These are phyloP conservation scores for Nitzschia inconspicua DNA, from an alignment of 108 stramenopile species.

Conservation along the genomic window DNA sequence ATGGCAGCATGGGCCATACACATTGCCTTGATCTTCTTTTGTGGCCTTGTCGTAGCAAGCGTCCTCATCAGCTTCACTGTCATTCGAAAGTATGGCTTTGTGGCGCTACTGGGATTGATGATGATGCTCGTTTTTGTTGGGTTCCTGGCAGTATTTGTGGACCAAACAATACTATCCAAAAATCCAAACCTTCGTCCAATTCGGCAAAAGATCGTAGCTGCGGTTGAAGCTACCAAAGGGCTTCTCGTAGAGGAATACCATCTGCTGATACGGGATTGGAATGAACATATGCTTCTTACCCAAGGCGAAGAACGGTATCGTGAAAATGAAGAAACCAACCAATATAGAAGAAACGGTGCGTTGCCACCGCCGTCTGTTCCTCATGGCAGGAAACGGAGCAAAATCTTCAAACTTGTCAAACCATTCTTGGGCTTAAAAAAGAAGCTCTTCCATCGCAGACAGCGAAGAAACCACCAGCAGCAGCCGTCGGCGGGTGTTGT, in stretches of 20 bases:
- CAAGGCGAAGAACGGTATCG: slow-evolving; percentile 3
- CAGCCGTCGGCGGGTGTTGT: no score
- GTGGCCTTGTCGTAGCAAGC: slow-evolving; percentile 3
- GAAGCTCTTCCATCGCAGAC: slow-evolving; percentile 8
- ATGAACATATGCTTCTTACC: slow-evolving; percentile 20
- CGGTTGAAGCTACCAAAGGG: slow-evolving; percentile 9
- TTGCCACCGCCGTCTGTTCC: not conserved
- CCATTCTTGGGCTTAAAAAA: slow-evolving; percentile 16
- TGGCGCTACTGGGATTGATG: slow-evolving; percentile 11
- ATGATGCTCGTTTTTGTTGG: slow-evolving; percentile 11
- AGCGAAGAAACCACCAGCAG: not conserved
- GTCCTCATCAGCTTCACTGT: slow-evolving; percentile 16
- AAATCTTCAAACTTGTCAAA: slow-evolving; percentile 21
- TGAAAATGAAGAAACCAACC: not conserved
- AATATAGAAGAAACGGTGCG: not conserved
- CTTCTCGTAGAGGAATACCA: slow-evolving; percentile 19
- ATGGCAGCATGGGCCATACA: slow-evolving; percentile 30
- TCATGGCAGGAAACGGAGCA: slow-evolving; percentile 14
- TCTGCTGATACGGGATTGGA: slow-evolving; percentile 30
- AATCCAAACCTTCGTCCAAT: slow-evolving; percentile 20
- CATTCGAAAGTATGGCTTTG: slow-evolving; percentile 18
- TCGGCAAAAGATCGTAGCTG: slow-evolving; percentile 20
- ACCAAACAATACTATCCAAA: slow-evolving; percentile 14
- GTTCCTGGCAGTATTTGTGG: slow-evolving; percentile 23
- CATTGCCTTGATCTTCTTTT: slow-evolving; percentile 20